phyloP scores from a whole-genome alignment of 441 rosid species.

The Theobroma grandiflorum region DNA sequence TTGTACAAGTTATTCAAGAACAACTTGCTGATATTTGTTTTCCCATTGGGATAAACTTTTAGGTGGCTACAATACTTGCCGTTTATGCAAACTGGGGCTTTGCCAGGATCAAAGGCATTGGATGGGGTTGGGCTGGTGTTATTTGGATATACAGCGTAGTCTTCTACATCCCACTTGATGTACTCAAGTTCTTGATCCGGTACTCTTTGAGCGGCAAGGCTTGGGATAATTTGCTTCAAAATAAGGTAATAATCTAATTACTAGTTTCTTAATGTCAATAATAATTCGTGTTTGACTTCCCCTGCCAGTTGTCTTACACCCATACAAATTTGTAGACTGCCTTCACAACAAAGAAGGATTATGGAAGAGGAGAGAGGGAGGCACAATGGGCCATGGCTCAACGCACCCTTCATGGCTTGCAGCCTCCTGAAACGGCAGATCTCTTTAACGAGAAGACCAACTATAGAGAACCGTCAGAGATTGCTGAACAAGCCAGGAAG shows the following conservation, averaged over 20 bases:
- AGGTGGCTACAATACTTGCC: not conserved
- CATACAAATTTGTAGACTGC: conserved; percentile 50
- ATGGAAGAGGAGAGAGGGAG: conserved; percentile 71
- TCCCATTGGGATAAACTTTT: not conserved
- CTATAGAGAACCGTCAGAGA: conserved; percentile 61
- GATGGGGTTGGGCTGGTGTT: conserved; percentile 65
- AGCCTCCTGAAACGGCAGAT: conserved; percentile 51
- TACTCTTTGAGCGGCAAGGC: conserved; percentile 61
- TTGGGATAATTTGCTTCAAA: conserved; percentile 43
- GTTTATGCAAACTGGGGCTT: conserved; percentile 30
- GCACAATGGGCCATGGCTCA: conserved; percentile 82
- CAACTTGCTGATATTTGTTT: not conserved
- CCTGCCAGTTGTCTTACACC: not conserved
- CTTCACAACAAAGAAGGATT: conserved; percentile 75
- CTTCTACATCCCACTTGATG: conserved; percentile 55
- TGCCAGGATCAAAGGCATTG: conserved; percentile 23
- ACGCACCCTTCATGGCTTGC: conserved; percentile 72
- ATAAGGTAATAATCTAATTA: conserved; percentile 42
- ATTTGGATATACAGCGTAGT: conserved; percentile 59
- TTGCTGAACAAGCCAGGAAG: conserved; percentile 71
- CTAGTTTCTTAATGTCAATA: not conserved
- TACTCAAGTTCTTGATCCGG: conserved; percentile 54
- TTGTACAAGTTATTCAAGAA: not conserved
- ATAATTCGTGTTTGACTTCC: not conserved
- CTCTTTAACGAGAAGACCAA: conserved; percentile 50